A percentile compares a stretch with the other conserved stretches of the same genome.
These are phyloP conservation scores for Sphaerobolus stellatus DNA, from an alignment of 1,284 basidiomycete species.

Conservation along the genomic window DNA sequence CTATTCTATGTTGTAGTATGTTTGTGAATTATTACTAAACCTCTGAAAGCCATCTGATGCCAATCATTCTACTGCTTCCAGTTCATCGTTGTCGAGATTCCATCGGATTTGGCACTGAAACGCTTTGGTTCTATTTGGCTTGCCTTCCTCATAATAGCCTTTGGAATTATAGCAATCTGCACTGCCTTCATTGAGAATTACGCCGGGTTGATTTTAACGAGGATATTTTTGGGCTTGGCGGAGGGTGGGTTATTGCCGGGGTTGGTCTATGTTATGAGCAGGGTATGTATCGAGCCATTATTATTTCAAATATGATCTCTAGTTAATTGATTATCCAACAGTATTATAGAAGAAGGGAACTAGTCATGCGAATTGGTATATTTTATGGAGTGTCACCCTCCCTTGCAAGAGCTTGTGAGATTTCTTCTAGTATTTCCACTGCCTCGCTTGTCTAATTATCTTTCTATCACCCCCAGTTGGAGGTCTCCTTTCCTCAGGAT, in stretches of 20 bases:
- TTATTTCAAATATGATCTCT: not conserved
- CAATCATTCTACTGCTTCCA: conserved; percentile 27
- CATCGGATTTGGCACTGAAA: conserved; percentile 44
- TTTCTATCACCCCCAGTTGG: conserved; percentile 31
- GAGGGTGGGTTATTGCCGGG: conserved; percentile 51
- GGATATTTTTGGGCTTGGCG: conserved; percentile 46
- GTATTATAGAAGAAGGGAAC: conserved; percentile 45
- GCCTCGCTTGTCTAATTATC: not conserved
- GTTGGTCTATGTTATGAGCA: conserved; percentile 40
- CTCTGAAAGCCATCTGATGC: conserved; percentile 38
- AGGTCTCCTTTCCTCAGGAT: conserved; percentile 40
- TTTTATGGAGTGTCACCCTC: conserved; percentile 44
- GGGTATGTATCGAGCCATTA: conserved; percentile 29
- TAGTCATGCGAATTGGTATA: conserved; percentile 44
- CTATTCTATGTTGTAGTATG: conserved; percentile 17
- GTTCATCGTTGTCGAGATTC: conserved; percentile 43
- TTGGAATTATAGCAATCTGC: conserved; percentile 42
- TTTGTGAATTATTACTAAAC: conserved; percentile 23
- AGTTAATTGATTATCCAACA: conserved; percentile 14
- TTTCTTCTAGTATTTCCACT: not conserved
- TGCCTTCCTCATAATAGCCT: conserved; percentile 37
- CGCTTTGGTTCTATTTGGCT: conserved; percentile 42
- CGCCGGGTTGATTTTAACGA: conserved; percentile 41
- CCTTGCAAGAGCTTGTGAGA: conserved; percentile 45
- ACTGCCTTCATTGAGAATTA: conserved; percentile 47